phyloP scores from a whole-genome alignment of 73 alveolate genomes.

The Paramecium biaurelia region DNA sequence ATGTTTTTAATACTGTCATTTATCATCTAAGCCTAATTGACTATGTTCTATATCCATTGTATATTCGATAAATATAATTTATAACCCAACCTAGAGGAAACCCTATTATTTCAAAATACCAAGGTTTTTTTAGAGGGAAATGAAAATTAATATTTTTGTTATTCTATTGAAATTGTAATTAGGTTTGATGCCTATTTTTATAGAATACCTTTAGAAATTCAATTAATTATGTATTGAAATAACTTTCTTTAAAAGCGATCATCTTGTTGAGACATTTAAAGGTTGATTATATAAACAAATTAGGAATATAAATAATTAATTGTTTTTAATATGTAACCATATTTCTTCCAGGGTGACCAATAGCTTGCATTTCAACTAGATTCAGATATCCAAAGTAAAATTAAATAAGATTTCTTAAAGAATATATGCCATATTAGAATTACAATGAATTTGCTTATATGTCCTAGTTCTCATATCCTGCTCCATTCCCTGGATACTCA shows the following conservation, averaged over 20 bases:
- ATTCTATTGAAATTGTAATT: neutral
- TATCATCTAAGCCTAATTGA: neutral
- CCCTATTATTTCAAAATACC: neutral
- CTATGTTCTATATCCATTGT: neutral
- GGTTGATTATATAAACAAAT: neutral
- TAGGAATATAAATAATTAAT: neutral
- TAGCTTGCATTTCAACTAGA: neutral
- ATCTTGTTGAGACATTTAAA: neutral
- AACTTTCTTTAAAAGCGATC: neutral
- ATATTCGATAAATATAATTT: neutral
- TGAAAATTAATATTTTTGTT: neutral
- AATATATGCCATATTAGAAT: neutral
- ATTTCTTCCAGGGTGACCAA: neutral
- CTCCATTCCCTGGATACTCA: neutral
- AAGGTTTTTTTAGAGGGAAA: neutral
- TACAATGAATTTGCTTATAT: neutral
- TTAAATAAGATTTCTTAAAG: neutral
- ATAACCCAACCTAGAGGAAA: neutral
- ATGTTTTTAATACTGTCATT: too few species aligned
- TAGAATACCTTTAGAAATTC: neutral
- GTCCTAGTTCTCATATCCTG: neutral
- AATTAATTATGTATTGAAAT: neutral
- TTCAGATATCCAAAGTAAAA: neutral
- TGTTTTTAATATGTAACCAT: neutral
- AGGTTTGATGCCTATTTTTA: neutral